Base-by-base conservation (phyloP, 768 basidiomycete genomes). In the Gloeopeniophorella convolvens region DNA sequence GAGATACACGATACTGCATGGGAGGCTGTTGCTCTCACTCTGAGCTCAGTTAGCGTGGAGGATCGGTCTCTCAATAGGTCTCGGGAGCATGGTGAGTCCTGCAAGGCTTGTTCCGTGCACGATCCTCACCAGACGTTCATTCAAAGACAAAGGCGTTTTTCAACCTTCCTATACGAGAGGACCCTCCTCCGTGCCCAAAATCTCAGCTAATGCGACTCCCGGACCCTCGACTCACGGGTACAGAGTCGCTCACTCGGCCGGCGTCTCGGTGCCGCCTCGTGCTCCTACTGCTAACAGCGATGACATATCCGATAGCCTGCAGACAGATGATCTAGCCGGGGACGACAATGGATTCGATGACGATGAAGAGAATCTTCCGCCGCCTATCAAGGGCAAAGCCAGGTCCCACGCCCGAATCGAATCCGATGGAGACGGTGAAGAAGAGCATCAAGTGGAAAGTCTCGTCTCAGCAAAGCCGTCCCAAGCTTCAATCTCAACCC, bases 1-100 rank as follows among this genome's bases (percentile, higher is more conserved):
- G 54, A 55, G 34, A 55, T 55, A 10, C 50, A 55, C 28, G 39
- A 43, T 0, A 26, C 31, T 15, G 23, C 49, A 18, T 55, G 54
- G 54, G 50, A 55, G 43, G 42, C 54, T 23, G 37, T 55, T 8
- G 35, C 47, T 1, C 13, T 48, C 15, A 28, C 46, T 7, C 11
- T 54, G 31, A 48, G 46, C 31, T 43, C 52, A 3, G 35, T 54
- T 3, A n/a, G 26, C 4, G 36, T 54, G 16, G 48, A 34, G 11
- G 18, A 33, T 1, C 12, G 2, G 46, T 1, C 11, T 27, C 36
- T 28, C 24, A 45, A 16, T 24, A 15, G 39, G 3, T n/a, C 39
- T 32, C 40, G 46, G 39, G 45, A 46, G 48, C 18, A 28, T 20
- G 23, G 18, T 30, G 13, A 21, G 18, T 20, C 15, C 9, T 26